Percentiles rank a stretch among this genome's conserved stretches.
These are phyloP conservation scores for Angomonas deanei DNA, from an alignment of 208 protist genomes.

Conservation along the genomic window DNA sequence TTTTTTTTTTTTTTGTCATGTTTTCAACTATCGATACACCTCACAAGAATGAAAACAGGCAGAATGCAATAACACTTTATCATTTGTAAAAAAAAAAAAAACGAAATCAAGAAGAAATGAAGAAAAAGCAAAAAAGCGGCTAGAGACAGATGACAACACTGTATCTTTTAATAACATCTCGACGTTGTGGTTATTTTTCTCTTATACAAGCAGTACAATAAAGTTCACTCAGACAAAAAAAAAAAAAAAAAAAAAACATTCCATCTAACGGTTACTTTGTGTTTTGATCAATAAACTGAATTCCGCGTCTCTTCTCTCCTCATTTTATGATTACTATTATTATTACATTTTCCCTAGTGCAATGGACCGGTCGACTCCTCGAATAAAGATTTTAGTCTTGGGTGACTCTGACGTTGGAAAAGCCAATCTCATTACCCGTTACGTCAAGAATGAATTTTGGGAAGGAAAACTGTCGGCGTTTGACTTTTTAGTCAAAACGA, in stretches of 20 bases:
- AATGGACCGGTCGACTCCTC: too few species aligned
- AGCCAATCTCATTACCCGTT: constrained; percentile 87
- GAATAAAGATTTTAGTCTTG: constrained; percentile 29
- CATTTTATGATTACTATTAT: too few species aligned
- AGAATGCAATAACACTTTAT: background rate
- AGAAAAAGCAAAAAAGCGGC: background rate
- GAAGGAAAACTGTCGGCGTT: constrained; percentile 86
- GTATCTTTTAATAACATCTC: background rate
- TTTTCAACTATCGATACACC: too few species aligned
- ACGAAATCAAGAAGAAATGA: background rate
- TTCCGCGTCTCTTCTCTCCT: too few species aligned
- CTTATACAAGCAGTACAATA: background rate
- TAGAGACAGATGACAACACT: background rate
- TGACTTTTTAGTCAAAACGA: constrained; percentile 89
- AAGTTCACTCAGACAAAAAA: too few species aligned
- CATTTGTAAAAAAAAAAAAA: background rate
- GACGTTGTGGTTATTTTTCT: background rate
- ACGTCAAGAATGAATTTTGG: constrained; percentile 85
- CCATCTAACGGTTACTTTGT: too few species aligned
- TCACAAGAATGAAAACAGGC: background rate
- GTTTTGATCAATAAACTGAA: too few species aligned
- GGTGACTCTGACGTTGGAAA: constrained; percentile 90
- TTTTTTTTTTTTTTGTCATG: too few species aligned
- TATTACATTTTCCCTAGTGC: too few species aligned
- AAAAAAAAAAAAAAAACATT: too few species aligned